A percentile compares a stretch with the other conserved stretches of the same genome.
Conservation (phyloP, 2,329 filamentous ascomycete species). For the Aspergillus bombycis region DNA sequence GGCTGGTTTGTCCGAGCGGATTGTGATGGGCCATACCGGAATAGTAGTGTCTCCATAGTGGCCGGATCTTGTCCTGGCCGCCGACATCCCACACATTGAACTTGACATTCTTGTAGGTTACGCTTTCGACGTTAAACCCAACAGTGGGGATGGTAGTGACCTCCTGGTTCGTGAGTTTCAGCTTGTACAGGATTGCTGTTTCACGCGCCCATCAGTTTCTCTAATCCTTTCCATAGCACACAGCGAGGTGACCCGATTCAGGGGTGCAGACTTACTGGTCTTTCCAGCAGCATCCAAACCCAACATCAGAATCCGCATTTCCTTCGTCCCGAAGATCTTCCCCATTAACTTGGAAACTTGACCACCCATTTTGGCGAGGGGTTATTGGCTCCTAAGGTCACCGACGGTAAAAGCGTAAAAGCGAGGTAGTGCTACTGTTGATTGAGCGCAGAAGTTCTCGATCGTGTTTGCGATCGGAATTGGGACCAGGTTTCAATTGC, state of each 20-base stretch:
- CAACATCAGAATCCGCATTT: slow-evolving; percentile 98
- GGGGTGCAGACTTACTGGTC: slow-evolving; percentile 62
- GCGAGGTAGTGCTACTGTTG: background rate
- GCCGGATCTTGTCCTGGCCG: slow-evolving; percentile 97
- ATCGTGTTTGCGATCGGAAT: background rate
- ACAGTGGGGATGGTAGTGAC: slow-evolving; percentile 98
- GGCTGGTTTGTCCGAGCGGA: background rate
- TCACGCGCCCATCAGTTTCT: background rate
- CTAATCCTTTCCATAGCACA: background rate
- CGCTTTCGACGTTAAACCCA: slow-evolving; percentile 98
- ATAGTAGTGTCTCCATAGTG: slow-evolving; percentile 97
- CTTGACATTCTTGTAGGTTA: slow-evolving; percentile 99
- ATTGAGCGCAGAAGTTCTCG: background rate
- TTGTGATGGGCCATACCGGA: slow-evolving; percentile 57
- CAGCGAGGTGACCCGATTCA: background rate
- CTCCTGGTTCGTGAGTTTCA: slow-evolving; percentile 91
- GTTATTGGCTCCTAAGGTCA: slow-evolving; percentile 19
- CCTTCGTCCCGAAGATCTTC: slow-evolving; percentile 98
- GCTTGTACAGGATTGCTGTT: slow-evolving; percentile 88
- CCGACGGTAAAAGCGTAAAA: slow-evolving; percentile 12
- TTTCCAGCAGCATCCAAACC: slow-evolving; percentile 98
- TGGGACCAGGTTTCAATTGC: slow-evolving; percentile 1
- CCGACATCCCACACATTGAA: slow-evolving; percentile 99
- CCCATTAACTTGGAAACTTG: slow-evolving; percentile 95
- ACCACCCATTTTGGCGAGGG: slow-evolving; percentile 73